Evolutionary conservation across 2,329 filamentous ascomycete genomes (phyloP), one percentile per base, ranked within the genome.

Genomic region (Fusarium newnesense): DNA sequence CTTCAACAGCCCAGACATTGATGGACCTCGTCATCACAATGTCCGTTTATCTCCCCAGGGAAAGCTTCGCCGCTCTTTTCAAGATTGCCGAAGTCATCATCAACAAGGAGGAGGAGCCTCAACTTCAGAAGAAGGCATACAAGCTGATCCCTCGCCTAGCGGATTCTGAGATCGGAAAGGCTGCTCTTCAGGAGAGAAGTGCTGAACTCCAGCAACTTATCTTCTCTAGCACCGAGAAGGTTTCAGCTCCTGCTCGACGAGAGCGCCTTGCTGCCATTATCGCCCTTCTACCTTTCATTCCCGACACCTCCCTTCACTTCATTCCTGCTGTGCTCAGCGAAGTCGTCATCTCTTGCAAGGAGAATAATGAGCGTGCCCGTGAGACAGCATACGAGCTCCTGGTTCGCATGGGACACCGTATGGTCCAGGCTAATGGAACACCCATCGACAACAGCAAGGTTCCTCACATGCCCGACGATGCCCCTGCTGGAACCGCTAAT

Each of bases 121-220:
- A 98, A 81, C 86, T 99, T 40, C 96, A 98, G 82, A 99, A 99
- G 89, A 99, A 99, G 84, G 96, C 96, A 0, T 99, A 99, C 86
- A 98, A 98, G 85, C 89, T 99, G 58, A 97, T 99, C 57, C 96
- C 96, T 7, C 92, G 96, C 61, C 89, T 99, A 44, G 92, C 94
- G 4, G 92, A 94, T 73, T 97, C 95, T 3, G 90, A 93, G 39
- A 89, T 88, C 54, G 96, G 96, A 50, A 90, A 89, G 75, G 84
- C 86, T n/a, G 95, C 96, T 7, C 87, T 99, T 4, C 83, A 88
- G 71, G 92, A 95, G 78, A 91, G 95, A 60, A 94, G 90, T 75
- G 82, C 83, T 2, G 95, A 98, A 78, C 86, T 99, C 26, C 96
- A 98, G 82, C 83, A 89, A n/a, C 86, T 99, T 54, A 86, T 99